Conservation (phyloP, 2,329 filamentous ascomycete species). For the Myriosclerotinia duriaeana region DNA sequence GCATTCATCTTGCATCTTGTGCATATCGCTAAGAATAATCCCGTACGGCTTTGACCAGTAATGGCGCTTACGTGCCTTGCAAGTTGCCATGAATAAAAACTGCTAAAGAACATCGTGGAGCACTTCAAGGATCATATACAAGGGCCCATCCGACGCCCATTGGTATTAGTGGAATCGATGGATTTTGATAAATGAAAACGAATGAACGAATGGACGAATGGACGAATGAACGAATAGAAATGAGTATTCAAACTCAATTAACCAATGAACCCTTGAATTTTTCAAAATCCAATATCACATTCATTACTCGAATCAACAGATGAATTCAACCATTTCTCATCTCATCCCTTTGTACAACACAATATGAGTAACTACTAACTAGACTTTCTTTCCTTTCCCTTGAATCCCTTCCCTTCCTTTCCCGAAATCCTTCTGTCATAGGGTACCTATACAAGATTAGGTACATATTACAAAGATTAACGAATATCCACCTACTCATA, state of each 20-base stretch:
- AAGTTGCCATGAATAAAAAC: neutral
- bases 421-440: slow-evolving; percentile 6
- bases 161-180: neutral
- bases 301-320: slow-evolving; percentile 17
- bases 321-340: slow-evolving; percentile 6
- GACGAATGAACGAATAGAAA: neutral
- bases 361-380: slow-evolving; percentile 2
- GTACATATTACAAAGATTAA: slow-evolving; percentile 17
- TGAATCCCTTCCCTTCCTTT: neutral
- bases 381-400: neutral
- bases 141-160: slow-evolving; percentile 5
- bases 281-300: neutral
- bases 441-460: slow-evolving; percentile 6
- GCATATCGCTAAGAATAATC: slow-evolving; percentile 21
- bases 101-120: neutral
- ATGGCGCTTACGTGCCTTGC: slow-evolving; percentile 22
- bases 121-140: slow-evolving; percentile 3
- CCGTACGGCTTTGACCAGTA: slow-evolving; percentile 11
- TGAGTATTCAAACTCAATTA: neutral
- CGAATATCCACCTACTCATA: slow-evolving; percentile 9
- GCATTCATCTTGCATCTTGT: slow-evolving; percentile 18
- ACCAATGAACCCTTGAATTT: neutral
- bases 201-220: neutral
- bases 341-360: slow-evolving; percentile 17
- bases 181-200: neutral